Percentiles rank a stretch among this genome's conserved stretches.
These are phyloP conservation scores for Pulveroboletus sp. DNA, from an alignment of 768 basidiomycete species.

Conservation along the genomic window DNA sequence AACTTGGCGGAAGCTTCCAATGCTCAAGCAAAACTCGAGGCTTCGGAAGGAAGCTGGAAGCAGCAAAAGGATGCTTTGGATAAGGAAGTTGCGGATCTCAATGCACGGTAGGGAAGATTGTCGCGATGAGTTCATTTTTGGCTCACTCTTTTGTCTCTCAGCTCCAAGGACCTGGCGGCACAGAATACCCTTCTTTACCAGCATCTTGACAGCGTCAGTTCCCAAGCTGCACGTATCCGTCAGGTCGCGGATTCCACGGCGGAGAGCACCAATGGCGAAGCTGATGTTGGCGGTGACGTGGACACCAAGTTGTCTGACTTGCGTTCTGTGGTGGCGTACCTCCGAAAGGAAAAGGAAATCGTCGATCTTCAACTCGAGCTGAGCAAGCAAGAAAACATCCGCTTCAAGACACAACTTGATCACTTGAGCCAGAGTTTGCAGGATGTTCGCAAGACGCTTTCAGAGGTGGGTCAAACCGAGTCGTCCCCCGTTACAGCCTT, in stretches of 20 bases:
- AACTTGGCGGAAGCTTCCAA: slow-evolving; percentile 64
- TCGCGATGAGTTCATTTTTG: neutral
- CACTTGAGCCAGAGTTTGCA: slow-evolving; percentile 67
- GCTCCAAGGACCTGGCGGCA: slow-evolving; percentile 68
- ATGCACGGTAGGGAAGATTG: slow-evolving; percentile 51
- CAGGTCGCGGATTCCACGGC: slow-evolving; percentile 59
- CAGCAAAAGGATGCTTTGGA: slow-evolving; percentile 75
- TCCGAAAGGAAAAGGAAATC: slow-evolving; percentile 90
- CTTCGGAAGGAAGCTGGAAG: slow-evolving; percentile 78
- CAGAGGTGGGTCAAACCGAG: slow-evolving; percentile 49
- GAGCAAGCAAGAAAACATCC: slow-evolving; percentile 69
- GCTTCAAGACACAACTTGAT: slow-evolving; percentile 74
- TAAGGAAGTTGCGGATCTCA: slow-evolving; percentile 74
- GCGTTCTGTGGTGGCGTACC: slow-evolving; percentile 74
- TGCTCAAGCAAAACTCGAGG: slow-evolving; percentile 65
- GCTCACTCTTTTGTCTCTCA: slow-evolving; percentile 24
- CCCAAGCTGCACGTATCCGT: slow-evolving; percentile 78
- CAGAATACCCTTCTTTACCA: slow-evolving; percentile 80
- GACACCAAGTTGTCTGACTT: slow-evolving; percentile 71
- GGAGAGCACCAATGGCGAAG: slow-evolving; percentile 38
- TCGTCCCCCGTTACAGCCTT: neutral
- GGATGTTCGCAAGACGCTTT: slow-evolving; percentile 65
- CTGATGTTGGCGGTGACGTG: slow-evolving; percentile 45
- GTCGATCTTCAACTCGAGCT: slow-evolving; percentile 85
- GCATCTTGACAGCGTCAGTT: slow-evolving; percentile 81